A percentile compares a stretch with the other conserved stretches of the same genome.
phyloP scores from a whole-genome alignment of 2,329 filamentous ascomycete genomes.

The Polytolypa hystricis region DNA sequence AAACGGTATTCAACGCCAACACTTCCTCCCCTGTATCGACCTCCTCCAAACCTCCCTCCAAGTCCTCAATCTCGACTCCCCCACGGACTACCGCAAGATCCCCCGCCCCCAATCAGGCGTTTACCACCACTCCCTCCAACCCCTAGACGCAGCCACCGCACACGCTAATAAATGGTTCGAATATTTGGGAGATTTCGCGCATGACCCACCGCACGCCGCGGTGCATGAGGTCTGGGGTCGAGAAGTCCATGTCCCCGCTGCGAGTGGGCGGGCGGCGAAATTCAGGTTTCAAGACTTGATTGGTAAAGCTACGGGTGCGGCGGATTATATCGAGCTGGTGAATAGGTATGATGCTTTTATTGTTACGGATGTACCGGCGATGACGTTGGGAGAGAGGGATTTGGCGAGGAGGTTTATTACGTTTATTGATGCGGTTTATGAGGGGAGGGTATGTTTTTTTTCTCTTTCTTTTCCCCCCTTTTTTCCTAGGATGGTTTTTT shows the following conservation, averaged over 20 bases:
- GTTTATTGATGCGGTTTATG: slow-evolving; percentile 93
- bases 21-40: slow-evolving; percentile 89
- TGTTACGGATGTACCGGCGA: slow-evolving; percentile 79
- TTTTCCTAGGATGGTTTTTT: too few species aligned
- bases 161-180: slow-evolving; percentile 94
- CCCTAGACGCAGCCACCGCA: slow-evolving; percentile 65
- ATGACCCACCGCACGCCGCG: slow-evolving; percentile 64
- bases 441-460: slow-evolving; percentile 43
- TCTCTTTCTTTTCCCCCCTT: background rate
- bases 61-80: slow-evolving; percentile 88
- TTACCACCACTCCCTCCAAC: slow-evolving; percentile 81
- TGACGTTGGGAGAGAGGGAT: slow-evolving; percentile 79
- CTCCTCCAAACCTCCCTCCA: slow-evolving; percentile 74
- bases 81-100: slow-evolving; percentile 95
- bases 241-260: slow-evolving; percentile 74
- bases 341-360: slow-evolving; percentile 86
- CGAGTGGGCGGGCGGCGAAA: slow-evolving; percentile 76
- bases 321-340: slow-evolving; percentile 88
- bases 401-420: slow-evolving; percentile 90
- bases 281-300: slow-evolving; percentile 93
- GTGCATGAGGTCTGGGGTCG: slow-evolving; percentile 85
- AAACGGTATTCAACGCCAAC: slow-evolving; percentile 92
- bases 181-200: slow-evolving; percentile 75
- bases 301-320: slow-evolving; percentile 75
- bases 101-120: slow-evolving; percentile 85